These are phyloP conservation scores for Ophiostoma tasmaniense DNA, from an alignment of 2,329 filamentous ascomycete genomes.

Conservation along the genomic window DNA sequence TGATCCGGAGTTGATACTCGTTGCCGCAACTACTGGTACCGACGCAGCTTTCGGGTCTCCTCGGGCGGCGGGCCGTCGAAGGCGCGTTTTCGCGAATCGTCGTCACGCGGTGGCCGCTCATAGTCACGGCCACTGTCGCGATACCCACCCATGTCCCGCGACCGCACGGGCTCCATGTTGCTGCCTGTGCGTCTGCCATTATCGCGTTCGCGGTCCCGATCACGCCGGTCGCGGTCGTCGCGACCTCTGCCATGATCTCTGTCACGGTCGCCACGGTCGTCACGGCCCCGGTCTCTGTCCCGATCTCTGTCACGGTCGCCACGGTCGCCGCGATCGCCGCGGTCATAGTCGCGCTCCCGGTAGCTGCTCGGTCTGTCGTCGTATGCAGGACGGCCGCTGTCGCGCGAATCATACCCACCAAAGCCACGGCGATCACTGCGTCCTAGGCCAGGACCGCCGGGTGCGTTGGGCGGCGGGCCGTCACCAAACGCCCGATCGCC, in stretches of 20 bases:
- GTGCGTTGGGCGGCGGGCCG: conserved; percentile 27
- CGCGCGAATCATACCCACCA: conserved; percentile 39
- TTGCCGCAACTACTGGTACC: conserved; percentile 43
- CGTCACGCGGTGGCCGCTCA: conserved; percentile 46
- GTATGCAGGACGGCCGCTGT: conserved; percentile 19
- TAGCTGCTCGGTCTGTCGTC: conserved; percentile 38
- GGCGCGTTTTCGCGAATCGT: conserved; percentile 56
- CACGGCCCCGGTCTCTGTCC: conserved; percentile 21
- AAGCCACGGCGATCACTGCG: conserved; percentile 38
- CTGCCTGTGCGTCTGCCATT: conserved; percentile 28
- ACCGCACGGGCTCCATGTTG: conserved; percentile 25
- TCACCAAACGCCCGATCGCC: conserved; percentile 35
- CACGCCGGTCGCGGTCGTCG: conserved; percentile 2
- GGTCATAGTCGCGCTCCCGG: conserved; percentile 36
- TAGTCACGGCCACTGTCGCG: conserved; percentile 32
- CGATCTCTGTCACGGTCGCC: conserved; percentile 34
- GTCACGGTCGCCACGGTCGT: conserved; percentile 32
- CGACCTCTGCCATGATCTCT: conserved; percentile 28
- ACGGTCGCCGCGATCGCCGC: conserved; percentile 31
- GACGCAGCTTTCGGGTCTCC: conserved; percentile 60
- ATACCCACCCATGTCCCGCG: conserved; percentile 18
- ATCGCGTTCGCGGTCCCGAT: conserved; percentile 28
- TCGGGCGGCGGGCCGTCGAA: conserved; percentile 76
- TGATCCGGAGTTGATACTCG: not conserved
- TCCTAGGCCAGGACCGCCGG: conserved; percentile 42